phyloP scores from a whole-genome alignment of 805 yeast genomes.

The Schwanniomyces yamadae region DNA sequence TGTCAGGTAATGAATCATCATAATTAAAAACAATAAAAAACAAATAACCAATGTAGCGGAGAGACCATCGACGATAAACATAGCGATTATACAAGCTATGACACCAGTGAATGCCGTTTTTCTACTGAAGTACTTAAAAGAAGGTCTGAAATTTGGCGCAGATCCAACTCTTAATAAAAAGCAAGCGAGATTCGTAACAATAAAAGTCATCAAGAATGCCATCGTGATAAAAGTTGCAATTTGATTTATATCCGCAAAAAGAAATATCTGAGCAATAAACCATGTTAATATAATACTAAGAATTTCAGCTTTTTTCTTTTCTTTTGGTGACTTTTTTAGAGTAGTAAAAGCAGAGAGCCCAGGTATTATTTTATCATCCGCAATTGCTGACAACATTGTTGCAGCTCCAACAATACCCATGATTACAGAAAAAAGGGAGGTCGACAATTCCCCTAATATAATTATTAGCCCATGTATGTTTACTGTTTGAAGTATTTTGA shows the following conservation, averaged over 20 bases:
- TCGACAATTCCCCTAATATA: conserved; percentile 85
- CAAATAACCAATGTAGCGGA: conserved; percentile 78
- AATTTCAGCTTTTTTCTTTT: conserved; percentile 54
- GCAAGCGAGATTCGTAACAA: conserved; percentile 92
- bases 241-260: conserved; percentile 87
- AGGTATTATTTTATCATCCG: conserved; percentile 86
- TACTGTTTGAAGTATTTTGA: conserved; percentile 82
- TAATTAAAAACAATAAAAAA: conserved; percentile 62
- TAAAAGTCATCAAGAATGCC: conserved; percentile 96
- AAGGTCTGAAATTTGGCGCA: conserved; percentile 98
- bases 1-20: conserved; percentile 82
- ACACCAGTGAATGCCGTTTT: conserved; percentile 81
- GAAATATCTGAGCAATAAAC: conserved; percentile 76
- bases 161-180: conserved; percentile 82
- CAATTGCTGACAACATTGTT: conserved; percentile 83
- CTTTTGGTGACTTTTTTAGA: conserved; percentile 38
- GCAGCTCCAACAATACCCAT: conserved; percentile 98
- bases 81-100: conserved; percentile 67
- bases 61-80: conserved; percentile 92
- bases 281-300: conserved; percentile 74
- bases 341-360: conserved; percentile 56
- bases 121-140: conserved; percentile 82
- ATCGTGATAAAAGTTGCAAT: conserved; percentile 94
- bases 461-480: conserved; percentile 67
- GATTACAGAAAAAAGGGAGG: conserved; percentile 87